Evolutionary conservation across 805 yeast species (phyloP), one percentile per base, ranked within the genome.

Genomic region (Yamadazyma philogaea): DNA sequence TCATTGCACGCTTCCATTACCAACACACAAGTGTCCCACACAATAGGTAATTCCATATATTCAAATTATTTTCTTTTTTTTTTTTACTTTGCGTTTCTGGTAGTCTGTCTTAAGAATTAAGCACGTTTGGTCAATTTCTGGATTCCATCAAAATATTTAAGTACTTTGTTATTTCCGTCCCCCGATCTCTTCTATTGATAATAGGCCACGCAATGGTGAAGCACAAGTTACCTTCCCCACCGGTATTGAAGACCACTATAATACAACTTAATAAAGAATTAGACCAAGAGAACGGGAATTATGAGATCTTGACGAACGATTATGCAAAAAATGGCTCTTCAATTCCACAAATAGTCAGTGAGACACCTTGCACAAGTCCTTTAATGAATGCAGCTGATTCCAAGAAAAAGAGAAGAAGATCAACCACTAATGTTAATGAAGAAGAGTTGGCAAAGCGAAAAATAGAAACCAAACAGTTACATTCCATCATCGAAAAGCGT

Each of bases 401-500:
- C 7, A 57, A 59, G 38, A 69, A 69, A 48, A 68, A 68, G 43
- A 53, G 74, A 43, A 56, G 75, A 52, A 55, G 75, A 42, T 62
- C 69, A 3, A 59, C 67, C 1, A 60, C 66, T 6, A 62, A 63
- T 34, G 55, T 65, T 11, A 70, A 68, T 40, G 61, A 66, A 27
- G 68, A 66, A 37, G 75, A 70, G 47, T 55, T 69, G 42, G 70
- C 67, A 11, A 62, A 64, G 50, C 47, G 75, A n/a, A 65, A 62
- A 42, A 56, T 59, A 34, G 75, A 70, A 49, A 70, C 74, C 1
- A 70, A 68, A 45, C 74, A 69, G 51, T 58, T 68, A 30, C 95
- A 87, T 59, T 81, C 89, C 2, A 81, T 84, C 31, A 87, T 87
- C 45, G 95, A 87, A 60, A 83, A 87, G 54, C 77, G 86, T 52